A percentile compares a stretch with the other conserved stretches of the same genome.
phyloP scores from a whole-genome alignment of 164 flowering plant genomes.

The Tetrastigma voinierianum region DNA sequence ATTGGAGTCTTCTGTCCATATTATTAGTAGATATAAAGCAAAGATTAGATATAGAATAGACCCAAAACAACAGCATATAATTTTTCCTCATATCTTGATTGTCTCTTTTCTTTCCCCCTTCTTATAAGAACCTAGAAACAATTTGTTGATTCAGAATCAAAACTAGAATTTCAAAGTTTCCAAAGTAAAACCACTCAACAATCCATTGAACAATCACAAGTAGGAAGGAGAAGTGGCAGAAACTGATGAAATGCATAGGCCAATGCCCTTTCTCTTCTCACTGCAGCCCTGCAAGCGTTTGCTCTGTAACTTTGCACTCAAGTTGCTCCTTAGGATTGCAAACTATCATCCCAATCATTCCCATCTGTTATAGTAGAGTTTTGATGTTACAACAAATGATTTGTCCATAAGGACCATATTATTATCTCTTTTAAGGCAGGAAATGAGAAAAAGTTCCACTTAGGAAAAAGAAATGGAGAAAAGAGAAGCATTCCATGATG shows the following conservation, averaged over 20 bases:
- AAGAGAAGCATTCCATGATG: no score
- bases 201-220: not conserved
- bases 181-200: not conserved
- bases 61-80: not conserved
- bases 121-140: not conserved
- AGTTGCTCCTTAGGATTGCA: conserved; percentile 58
- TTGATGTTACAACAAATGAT: no score
- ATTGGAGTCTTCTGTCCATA: no score
- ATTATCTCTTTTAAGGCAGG: not conserved
- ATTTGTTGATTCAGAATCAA: not conserved
- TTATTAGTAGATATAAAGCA: no score
- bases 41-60: no score
- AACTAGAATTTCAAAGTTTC: not conserved
- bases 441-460: not conserved
- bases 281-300: conserved; percentile 64
- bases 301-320: conserved; percentile 46
- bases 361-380: conserved; percentile 30
- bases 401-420: no score
- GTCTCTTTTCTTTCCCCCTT: no score
- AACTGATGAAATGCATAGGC: conserved; percentile 75
- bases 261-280: conserved; percentile 70
- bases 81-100: not conserved
- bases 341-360: conserved; percentile 58
- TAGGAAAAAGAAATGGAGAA: no score
- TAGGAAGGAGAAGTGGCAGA: not conserved